Base-by-base conservation (phyloP, 768 basidiomycete genomes). In the Chalciporus sphaerocephalus region DNA sequence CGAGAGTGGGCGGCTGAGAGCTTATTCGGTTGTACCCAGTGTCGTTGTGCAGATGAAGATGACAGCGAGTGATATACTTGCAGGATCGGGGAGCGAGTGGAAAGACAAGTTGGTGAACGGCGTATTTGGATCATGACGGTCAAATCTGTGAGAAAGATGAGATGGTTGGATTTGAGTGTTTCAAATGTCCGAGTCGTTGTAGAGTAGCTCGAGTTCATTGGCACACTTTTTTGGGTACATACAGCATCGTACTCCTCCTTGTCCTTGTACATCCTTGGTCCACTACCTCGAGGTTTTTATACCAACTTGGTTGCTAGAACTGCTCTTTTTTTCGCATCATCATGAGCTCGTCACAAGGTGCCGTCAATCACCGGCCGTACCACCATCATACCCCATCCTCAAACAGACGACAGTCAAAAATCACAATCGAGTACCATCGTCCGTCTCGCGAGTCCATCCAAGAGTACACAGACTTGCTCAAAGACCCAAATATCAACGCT, bases 371-470 rank as follows among this genome's bases (percentile, higher is more conserved):
- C 64, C 71, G 72, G 56, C 64, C 67, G 42, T 64, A 65, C 48
- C 70, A 73, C 54, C 69, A 72, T 45, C 68, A 69, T 52, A 55
- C 58, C 16, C 48, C 61, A 28, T 59, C 53, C 5, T 42, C 38
- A 10, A 38, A 15, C n/a, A 59, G 52, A 42, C 69, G 66, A 44
- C 69, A 69, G 59, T 82, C 81, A 21, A 83, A 78, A 72, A 81
- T 78, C 44, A 82, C 85, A 13, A 73, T 91, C 63, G 85, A 90
- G 59, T 84, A 87, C 63, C 81, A 86, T 68, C 73, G 82, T 15
- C 86, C 86, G 2, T 83, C 82, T 10, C 70, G 85, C 35, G 79
- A 85, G 63, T 85, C 82, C 53, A 82, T 88, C 50, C 84, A 85
- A 52, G 85, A 89, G 53, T 87, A 87, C 65, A 75, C 81, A 62